Base-by-base conservation (phyloP, 2,329 filamentous ascomycete genomes). In the Pseudogymnoascus sp. region DNA sequence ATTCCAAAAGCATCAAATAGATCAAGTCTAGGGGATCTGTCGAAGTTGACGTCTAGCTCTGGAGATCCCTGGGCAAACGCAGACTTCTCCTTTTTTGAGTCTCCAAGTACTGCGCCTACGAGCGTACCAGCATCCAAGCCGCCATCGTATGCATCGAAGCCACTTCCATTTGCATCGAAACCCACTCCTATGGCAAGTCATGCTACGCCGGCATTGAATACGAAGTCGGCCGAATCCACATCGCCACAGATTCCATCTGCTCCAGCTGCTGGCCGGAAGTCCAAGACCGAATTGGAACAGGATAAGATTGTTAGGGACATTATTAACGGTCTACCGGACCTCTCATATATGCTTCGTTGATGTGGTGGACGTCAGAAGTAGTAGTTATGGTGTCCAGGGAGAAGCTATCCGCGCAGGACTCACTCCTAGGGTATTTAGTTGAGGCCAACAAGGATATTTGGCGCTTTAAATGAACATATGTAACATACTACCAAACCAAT, bases 51-150 rank as follows among this genome's bases (percentile, higher is more conserved):
- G 16, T 41, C 63, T 21, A 55, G 59, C 12, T 64, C 58, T 14
- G 45, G 41, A 8, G 71, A 74, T 63, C 69, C 72, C 8, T 75
- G 74, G 74, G 70, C 71, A 11, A 70, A 67, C 28, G 71, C 68
- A 23, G 74, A 75, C 66, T 73, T 75, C 63, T 75, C 74, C 16
- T 70, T 75, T 52, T 75, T 75, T 58, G 73, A 75, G 9, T 49
- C 62, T 5, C 23, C 63, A 6, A 55, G 49, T 21, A 62, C 67
- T 11, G 43, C 60, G 37, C 55, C 65, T 31, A 38, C 52, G 61
- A 16, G 58, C 23, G 52, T 61, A 28, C 33, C 61, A 52, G n/a
- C 38, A 21, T 18, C 63, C 14, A 65, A 65, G 55, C 52, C 65
- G 31, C 25, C 40, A 25, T 14, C 59, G 18, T 16, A 45, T 60